Evolutionary conservation across 306 rosid species (phyloP).

Genomic region (Quercus bicolor): DNA sequence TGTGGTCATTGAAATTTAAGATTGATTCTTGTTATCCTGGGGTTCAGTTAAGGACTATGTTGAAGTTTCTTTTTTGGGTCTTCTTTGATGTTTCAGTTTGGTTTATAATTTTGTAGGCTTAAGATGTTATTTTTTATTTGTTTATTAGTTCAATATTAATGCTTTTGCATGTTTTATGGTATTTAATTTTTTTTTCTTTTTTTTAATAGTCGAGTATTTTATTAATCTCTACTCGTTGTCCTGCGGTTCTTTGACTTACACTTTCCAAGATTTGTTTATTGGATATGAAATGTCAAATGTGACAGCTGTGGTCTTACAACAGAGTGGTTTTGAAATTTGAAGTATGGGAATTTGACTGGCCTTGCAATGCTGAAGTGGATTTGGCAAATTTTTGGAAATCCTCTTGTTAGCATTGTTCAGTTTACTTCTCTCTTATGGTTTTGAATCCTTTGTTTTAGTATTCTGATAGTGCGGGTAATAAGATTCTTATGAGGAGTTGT

Average conservation of each 20-base stretch:
- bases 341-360: not conserved
- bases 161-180: not conserved
- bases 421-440: not conserved
- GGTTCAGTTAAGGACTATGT: not conserved
- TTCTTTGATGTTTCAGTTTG: not conserved
- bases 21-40: not conserved
- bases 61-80: not conserved
- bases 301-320: not conserved
- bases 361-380: not conserved
- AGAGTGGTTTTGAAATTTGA: not conserved
- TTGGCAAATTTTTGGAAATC: not conserved
- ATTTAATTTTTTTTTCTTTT: not conserved
- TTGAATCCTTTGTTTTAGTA: not conserved
- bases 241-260: not conserved
- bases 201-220: not conserved
- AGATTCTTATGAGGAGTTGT: no score
- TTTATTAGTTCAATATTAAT: not conserved
- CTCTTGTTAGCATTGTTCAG: no score
- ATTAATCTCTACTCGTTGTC: no score
- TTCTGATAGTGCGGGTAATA: no score
- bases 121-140: not conserved
- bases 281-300: not conserved
- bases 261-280: not conserved
- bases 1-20: constrained; percentile 17
- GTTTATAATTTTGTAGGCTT: not conserved